A percentile compares a stretch with the other conserved stretches of the same genome.
phyloP scores from a whole-genome alignment of 2,329 filamentous ascomycete genomes.

The Colletotrichum cuscutae region DNA sequence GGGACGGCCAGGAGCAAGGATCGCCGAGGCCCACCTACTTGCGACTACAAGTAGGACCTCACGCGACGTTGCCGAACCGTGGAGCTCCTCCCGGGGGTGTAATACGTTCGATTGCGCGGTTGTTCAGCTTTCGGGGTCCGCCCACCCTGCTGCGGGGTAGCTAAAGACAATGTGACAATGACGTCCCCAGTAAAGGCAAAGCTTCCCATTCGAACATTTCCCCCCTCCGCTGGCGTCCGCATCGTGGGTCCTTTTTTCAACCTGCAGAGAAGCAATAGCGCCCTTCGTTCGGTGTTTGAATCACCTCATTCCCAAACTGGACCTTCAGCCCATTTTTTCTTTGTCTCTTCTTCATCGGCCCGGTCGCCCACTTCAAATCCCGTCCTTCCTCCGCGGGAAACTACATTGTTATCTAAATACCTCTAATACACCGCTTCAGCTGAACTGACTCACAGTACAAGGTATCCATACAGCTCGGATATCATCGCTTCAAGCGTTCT shows the following conservation, averaged over 20 bases:
- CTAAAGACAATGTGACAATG: background rate
- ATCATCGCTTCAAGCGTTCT: background rate
- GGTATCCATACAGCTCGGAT: background rate
- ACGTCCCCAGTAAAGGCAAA: background rate
- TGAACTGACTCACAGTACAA: background rate
- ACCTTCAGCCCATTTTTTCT: background rate
- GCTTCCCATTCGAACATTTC: background rate
- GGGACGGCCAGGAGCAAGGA: no score
- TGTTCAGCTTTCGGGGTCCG: background rate
- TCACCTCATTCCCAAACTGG: background rate
- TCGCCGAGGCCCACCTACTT: no score
- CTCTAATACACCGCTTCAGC: background rate
- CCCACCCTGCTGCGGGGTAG: slow-evolving; percentile 3
- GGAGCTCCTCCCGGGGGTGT: background rate
- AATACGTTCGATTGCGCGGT: no score
- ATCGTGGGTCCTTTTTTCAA: background rate
- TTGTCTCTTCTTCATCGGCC: background rate
- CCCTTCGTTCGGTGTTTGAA: slow-evolving; percentile 14
- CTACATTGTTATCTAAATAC: background rate
- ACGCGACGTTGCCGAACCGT: background rate
- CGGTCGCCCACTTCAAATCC: slow-evolving; percentile 9
- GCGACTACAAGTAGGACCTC: no score
- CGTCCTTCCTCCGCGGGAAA: no score
- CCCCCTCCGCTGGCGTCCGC: background rate
- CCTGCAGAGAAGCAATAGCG: background rate